phyloP scores from a whole-genome alignment of 2,329 filamentous ascomycete genomes.

The Trichoderma breve region DNA sequence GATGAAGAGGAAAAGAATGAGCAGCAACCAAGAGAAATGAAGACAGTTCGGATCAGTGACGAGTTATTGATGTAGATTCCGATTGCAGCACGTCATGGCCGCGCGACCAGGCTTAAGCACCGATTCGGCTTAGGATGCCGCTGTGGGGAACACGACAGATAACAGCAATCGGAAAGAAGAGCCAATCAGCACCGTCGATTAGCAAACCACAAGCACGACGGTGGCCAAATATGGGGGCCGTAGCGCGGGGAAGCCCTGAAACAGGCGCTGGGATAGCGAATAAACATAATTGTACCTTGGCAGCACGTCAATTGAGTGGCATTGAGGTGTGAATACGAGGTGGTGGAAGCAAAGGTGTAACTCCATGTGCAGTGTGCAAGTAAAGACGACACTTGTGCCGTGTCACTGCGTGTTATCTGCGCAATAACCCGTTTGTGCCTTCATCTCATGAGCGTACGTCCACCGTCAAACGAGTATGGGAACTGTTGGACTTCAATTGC shows the following conservation, averaged over 20 bases:
- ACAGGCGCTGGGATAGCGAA: not conserved
- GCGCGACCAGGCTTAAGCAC: not conserved
- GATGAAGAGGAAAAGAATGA: not conserved
- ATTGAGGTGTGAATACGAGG: not conserved
- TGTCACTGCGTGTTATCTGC: not conserved
- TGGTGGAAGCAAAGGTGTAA: not conserved
- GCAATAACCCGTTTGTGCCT: not conserved
- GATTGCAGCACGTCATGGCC: conserved; percentile 18
- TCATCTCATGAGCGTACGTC: not conserved
- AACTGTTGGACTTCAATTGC: not conserved
- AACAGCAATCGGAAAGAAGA: not conserved
- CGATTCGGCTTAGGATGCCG: not conserved
- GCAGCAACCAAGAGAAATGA: not conserved
- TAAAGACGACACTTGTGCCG: not conserved
- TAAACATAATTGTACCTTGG: conserved; percentile 24
- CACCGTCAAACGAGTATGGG: not conserved
- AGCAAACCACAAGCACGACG: conserved; percentile 23
- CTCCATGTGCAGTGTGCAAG: not conserved
- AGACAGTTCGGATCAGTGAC: not conserved
- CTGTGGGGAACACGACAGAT: conserved; percentile 1
- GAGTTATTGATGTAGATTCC: conserved; percentile 3
- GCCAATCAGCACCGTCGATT: conserved; percentile 29
- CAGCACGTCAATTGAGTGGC: conserved; percentile 23
- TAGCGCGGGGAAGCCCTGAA: conserved; percentile 16
- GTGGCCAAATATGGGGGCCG: conserved; percentile 16